Conservation (phyloP, 257 asterid genomes). For the Petrea volubilis region DNA sequence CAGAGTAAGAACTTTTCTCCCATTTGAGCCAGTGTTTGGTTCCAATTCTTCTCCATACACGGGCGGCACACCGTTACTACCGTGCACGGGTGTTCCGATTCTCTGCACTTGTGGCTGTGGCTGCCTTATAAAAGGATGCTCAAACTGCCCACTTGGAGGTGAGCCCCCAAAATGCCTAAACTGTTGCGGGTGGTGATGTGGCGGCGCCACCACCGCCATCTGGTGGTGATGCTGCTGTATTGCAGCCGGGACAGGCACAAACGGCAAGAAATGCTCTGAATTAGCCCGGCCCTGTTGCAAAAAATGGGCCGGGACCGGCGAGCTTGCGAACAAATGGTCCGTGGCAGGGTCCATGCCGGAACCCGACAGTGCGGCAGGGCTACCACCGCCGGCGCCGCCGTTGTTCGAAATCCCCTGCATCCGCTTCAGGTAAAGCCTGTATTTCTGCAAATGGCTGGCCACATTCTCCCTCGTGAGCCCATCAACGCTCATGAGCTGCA, state of each 20-base stretch:
- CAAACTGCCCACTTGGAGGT: constrained; percentile 53
- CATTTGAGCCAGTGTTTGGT: constrained; percentile 42
- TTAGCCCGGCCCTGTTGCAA: constrained; percentile 57
- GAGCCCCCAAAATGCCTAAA: constrained; percentile 41
- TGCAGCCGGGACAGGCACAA: constrained; percentile 45
- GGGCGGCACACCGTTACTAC: constrained; percentile 31
- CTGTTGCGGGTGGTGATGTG: constrained; percentile 43
- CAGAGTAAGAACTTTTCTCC: constrained; percentile 73
- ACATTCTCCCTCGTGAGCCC: constrained; percentile 56
- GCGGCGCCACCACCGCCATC: constrained; percentile 41
- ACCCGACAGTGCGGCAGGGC: constrained; percentile 30
- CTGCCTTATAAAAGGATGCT: constrained; percentile 55
- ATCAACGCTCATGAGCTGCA: constrained; percentile 63
- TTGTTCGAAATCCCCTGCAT: constrained; percentile 46
- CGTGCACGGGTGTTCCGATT: constrained; percentile 53
- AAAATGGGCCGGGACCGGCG: constrained; percentile 76
- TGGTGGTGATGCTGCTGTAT: constrained; percentile 59
- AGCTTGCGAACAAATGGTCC: constrained; percentile 67
- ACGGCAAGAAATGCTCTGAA: constrained; percentile 61
- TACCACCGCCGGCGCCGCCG: constrained; percentile 26
- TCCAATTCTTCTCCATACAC: constrained; percentile 64
- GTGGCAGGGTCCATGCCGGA: constrained; percentile 52
- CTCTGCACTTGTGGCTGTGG: constrained; percentile 59
- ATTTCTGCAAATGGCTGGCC: constrained; percentile 60
- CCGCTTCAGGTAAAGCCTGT: constrained; percentile 52